Base-by-base conservation (phyloP, 371 early-diverging fungal species). In the Fennellomyces sp. region DNA sequence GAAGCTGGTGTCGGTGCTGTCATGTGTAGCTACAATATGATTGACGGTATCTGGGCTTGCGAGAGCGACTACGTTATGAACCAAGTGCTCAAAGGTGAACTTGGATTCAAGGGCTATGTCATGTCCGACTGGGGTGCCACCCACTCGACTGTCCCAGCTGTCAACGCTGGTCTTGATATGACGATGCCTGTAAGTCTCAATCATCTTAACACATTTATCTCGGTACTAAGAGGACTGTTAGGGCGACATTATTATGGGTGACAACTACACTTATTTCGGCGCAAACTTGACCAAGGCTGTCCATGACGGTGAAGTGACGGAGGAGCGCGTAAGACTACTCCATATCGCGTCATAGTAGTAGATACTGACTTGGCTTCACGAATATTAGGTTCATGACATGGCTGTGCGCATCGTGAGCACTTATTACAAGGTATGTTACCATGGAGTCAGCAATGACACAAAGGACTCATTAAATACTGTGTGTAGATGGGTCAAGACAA, bases 391-490 rank as follows among this genome's bases (percentile, higher is more conserved):
- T 17, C 53, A 38, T 0, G 88, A 88, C 45, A 84, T 85, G 82
- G 85, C 76, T 29, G 73, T 58, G 19, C 78, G 88, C 48, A 78
- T 86, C 58, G 70, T 85, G 17, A 77, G 84, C 27, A 54, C 87
- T 12, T 79, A 75, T 68, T 84, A 80, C 60, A 78, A 78, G 63
- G 56, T 78, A 27, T 33, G 26, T 39, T 33, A 33, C 35, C 6
- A 13, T 12, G 42, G 23, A 47, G 5, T 19, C 17, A 8, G 11
- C 15, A 36, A 36, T 15, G 11, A 36, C 8, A 36, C 36, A 11
- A 36, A 36, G 15, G 8, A 25, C 4, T 7, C 26, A 19, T 26
- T 2, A 52, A 31, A 56, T 53, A 53, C 27, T 55, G 39, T 42
- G 2, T 28, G n/a, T 3, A 45, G 45, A 45, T 45, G 15, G 53